Conservation (phyloP, 176 grass and related monocot species). For the Poa pratensis region DNA sequence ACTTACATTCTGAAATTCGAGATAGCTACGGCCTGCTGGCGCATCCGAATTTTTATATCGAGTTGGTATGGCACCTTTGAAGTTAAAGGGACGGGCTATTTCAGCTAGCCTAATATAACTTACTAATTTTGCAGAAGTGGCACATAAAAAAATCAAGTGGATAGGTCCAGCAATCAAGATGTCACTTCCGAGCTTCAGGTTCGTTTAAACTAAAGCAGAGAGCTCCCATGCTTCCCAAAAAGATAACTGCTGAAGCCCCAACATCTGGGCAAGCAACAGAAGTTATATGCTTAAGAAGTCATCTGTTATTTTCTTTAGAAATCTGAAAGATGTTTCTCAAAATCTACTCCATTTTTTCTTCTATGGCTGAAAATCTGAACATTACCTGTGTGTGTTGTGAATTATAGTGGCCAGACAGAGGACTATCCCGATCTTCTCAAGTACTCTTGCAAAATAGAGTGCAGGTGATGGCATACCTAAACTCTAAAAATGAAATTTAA, state of each 20-base stretch:
- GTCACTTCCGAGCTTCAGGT: constrained; percentile 99
- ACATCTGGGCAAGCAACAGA: neutral
- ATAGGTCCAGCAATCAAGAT: constrained; percentile 82
- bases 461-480: constrained; percentile 60
- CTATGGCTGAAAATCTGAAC: constrained; percentile 1
- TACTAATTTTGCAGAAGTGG: constrained; percentile 42
- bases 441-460: constrained; percentile 88
- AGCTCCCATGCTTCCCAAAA: constrained; percentile 31
- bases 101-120: constrained; percentile 20
- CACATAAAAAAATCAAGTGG: constrained; percentile 56
- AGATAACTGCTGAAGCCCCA: neutral
- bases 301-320: constrained; percentile 15
- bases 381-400: constrained; percentile 32
- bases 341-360: neutral
- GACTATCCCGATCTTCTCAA: constrained; percentile 83
- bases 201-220: constrained; percentile 33
- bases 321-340: neutral
- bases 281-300: neutral
- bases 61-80: neutral
- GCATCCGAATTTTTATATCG: neutral
- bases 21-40: neutral
- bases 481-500: no score
- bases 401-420: constrained; percentile 85
- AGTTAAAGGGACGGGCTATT: neutral
- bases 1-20: neutral